These are phyloP conservation scores for Vigna angularis DNA, from an alignment of 306 rosid genomes.

Conservation along the genomic window DNA sequence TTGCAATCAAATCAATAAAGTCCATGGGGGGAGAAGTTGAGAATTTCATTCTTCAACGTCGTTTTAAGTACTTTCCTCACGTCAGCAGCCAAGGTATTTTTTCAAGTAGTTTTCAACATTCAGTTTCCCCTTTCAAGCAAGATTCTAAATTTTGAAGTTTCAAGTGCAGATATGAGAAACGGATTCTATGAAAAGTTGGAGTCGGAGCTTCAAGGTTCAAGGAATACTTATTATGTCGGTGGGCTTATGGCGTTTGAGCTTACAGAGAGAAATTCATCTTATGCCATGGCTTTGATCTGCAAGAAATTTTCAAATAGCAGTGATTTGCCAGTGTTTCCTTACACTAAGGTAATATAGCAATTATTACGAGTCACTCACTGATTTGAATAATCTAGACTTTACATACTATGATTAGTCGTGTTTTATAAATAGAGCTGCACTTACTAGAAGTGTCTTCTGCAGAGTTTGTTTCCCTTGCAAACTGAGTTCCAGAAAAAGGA, in stretches of 20 bases:
- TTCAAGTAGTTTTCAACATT: slow-evolving; percentile 5
- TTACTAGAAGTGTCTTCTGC: slow-evolving; percentile 48
- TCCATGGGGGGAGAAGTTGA: slow-evolving; percentile 78
- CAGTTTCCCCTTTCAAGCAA: slow-evolving; percentile 29
- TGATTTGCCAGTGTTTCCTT: slow-evolving; percentile 68
- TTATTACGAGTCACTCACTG: slow-evolving; percentile 6
- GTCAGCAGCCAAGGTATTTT: slow-evolving; percentile 75
- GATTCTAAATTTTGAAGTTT: slow-evolving; percentile 39
- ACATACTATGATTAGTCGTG: background rate
- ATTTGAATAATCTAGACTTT: slow-evolving; percentile 3
- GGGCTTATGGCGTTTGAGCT: slow-evolving; percentile 98
- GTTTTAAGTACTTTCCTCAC: slow-evolving; percentile 92
- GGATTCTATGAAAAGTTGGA: slow-evolving; percentile 89
- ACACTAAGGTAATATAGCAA: slow-evolving; percentile 69
- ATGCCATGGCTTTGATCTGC: slow-evolving; percentile 86
- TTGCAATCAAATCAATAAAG: slow-evolving; percentile 63
- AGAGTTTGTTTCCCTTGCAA: slow-evolving; percentile 78
- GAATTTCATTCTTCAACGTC: slow-evolving; percentile 77
- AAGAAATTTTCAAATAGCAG: slow-evolving; percentile 76
- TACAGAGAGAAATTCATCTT: slow-evolving; percentile 95
- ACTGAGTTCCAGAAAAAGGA: slow-evolving; percentile 49
- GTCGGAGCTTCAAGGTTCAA: slow-evolving; percentile 81
- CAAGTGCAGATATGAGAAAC: slow-evolving; percentile 75
- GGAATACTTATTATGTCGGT: slow-evolving; percentile 84
- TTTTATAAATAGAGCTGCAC: slow-evolving; percentile 18